phyloP scores from a whole-genome alignment of 108 stramenopile genomes.

The Discostella stelligeroides region DNA sequence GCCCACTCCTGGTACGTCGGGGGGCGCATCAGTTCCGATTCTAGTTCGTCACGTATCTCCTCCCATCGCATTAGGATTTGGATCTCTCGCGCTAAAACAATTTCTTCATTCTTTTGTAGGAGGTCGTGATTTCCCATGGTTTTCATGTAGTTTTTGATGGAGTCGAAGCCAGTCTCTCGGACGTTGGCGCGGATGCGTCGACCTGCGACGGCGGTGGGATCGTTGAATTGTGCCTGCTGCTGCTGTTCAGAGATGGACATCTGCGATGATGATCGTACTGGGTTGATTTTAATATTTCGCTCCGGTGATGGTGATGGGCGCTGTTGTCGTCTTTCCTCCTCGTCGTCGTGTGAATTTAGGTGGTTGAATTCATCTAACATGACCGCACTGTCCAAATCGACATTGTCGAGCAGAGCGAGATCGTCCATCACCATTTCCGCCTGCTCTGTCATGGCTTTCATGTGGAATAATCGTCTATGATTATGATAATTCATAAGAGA shows the following conservation, averaged over 20 bases:
- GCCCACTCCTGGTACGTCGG: constrained; percentile 92
- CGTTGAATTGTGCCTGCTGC: neutral
- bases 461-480: too few relatives aligned
- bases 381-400: constrained; percentile 7
- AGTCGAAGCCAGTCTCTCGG: constrained; percentile 77
- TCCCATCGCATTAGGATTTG: constrained; percentile 86
- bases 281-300: neutral
- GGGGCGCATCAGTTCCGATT: constrained; percentile 71
- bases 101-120: constrained; percentile 87
- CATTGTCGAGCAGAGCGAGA: neutral
- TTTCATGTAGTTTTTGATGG: constrained; percentile 84
- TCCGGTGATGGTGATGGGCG: neutral
- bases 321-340: neutral
- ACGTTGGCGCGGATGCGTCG: constrained; percentile 70
- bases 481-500: too few relatives aligned
- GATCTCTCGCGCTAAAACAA: constrained; percentile 84
- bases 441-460: constrained; percentile 6
- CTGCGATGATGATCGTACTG: neutral
- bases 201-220: constrained; percentile 13
- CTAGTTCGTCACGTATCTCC: constrained; percentile 68
- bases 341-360: neutral
- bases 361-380: neutral
- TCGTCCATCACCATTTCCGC: neutral
- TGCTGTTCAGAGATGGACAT: neutral
- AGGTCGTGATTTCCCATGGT: constrained; percentile 90